Conservation (phyloP, 805 yeast genomes). For the Wickerhamiella dianesei region DNA sequence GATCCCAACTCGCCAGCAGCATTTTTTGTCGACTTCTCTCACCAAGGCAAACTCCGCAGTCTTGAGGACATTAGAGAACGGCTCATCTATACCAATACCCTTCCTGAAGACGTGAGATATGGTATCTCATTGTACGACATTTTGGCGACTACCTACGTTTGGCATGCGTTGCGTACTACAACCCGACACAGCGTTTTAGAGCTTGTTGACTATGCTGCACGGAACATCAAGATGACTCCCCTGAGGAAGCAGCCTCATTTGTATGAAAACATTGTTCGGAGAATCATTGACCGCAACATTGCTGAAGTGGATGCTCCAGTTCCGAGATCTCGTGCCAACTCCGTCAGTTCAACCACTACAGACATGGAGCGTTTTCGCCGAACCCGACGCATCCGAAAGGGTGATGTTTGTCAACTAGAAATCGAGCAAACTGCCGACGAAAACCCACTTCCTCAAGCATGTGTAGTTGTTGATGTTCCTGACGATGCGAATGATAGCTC, state of each 20-base stretch:
- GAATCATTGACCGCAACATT: conserved; percentile 13
- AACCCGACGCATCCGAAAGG: background rate
- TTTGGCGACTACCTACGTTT: conserved; percentile 14
- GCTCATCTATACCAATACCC: conserved; percentile 5
- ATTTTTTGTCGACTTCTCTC: conserved; percentile 17
- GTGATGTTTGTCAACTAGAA: background rate
- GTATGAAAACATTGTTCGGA: conserved; percentile 10
- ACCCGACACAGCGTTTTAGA: conserved; percentile 14
- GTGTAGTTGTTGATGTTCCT: conserved; percentile 14
- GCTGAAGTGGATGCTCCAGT: conserved; percentile 13
- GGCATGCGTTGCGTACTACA: conserved; percentile 14
- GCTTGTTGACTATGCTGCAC: conserved; percentile 16
- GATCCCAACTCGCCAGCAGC: conserved; percentile 2
- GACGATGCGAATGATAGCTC: conserved; percentile 1
- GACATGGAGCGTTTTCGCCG: background rate
- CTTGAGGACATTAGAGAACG: conserved; percentile 16
- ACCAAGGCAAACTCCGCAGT: conserved; percentile 13
- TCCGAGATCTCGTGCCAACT: conserved; percentile 4
- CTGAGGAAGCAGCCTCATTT: conserved; percentile 9
- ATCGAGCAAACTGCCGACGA: background rate
- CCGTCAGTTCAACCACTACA: background rate
- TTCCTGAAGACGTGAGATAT: conserved; percentile 5
- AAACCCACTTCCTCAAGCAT: conserved; percentile 2
- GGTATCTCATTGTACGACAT: conserved; percentile 16
- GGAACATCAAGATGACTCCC: conserved; percentile 8